Evolutionary conservation across 306 rosid genomes (phyloP).

Genomic region (Cicer cuneatum): DNA sequence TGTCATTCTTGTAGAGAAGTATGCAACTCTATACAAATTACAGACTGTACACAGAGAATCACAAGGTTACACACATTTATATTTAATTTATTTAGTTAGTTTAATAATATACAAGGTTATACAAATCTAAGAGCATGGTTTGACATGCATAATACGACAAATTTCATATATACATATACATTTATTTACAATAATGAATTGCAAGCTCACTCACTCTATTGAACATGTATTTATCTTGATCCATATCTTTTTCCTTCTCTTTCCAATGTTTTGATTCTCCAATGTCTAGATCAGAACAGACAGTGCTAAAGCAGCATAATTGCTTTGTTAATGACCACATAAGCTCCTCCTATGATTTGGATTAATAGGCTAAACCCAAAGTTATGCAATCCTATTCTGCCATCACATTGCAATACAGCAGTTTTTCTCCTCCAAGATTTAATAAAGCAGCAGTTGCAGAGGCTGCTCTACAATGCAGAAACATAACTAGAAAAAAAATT

Average conservation of each 20-base stretch:
- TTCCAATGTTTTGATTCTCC: neutral
- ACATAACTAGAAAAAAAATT: neutral
- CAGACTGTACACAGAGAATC: no score
- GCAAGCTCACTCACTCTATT: conserved; percentile 21
- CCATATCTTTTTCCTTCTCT: conserved; percentile 5
- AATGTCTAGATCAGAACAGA: neutral
- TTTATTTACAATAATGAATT: conserved; percentile 51
- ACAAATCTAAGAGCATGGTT: conserved; percentile 28
- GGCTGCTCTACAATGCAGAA: conserved; percentile 5
- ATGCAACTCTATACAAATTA: no score
- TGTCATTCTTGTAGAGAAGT: no score
- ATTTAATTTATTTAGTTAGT: no score
- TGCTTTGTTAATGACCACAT: conserved; percentile 34
- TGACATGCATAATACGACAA: conserved; percentile 23
- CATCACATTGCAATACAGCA: conserved; percentile 9
- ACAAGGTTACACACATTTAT: no score
- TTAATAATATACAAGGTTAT: neutral
- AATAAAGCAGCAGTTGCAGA: conserved; percentile 23
- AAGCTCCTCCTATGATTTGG: conserved; percentile 24
- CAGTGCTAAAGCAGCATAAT: conserved; percentile 17
- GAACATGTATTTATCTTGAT: conserved; percentile 7
- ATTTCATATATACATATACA: conserved; percentile 37
- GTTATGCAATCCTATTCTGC: conserved; percentile 6
- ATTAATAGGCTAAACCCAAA: conserved; percentile 4
- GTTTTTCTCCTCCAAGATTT: neutral